phyloP scores from a whole-genome alignment of 1,139 yeast species.

The Sugiyamaella neomexicana region DNA sequence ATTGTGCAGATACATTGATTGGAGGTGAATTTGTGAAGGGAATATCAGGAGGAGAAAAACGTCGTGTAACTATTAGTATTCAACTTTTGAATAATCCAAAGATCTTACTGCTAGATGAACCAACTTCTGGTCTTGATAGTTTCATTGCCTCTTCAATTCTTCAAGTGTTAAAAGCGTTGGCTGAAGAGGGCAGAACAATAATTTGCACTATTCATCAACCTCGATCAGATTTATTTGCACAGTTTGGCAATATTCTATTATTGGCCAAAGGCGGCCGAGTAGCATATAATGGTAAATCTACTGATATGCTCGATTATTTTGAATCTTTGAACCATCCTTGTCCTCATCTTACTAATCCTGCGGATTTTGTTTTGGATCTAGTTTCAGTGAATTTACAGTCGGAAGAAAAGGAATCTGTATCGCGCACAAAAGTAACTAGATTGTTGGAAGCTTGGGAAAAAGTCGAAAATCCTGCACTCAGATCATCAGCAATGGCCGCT shows the following conservation, averaged over 20 bases:
- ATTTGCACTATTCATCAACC: conserved; percentile 87
- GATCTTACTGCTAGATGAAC: conserved; percentile 75
- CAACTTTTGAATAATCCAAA: conserved; percentile 73
- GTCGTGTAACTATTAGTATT: conserved; percentile 79
- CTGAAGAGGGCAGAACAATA: conserved; percentile 65
- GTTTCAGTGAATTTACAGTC: conserved; percentile 52
- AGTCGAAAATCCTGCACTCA: neutral
- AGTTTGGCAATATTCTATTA: conserved; percentile 66
- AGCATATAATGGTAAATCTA: conserved; percentile 54
- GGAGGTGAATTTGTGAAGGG: conserved; percentile 77
- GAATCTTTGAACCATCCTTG: conserved; percentile 50
- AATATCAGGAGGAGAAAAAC: conserved; percentile 81
- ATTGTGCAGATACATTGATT: conserved; percentile 73
- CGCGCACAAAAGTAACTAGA: conserved; percentile 38
- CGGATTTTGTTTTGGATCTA: conserved; percentile 71
- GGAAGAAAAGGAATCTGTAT: conserved; percentile 41
- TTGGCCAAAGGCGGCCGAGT: conserved; percentile 73
- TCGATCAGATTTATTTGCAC: conserved; percentile 58
- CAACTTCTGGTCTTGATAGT: conserved; percentile 85
- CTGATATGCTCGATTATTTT: conserved; percentile 49
- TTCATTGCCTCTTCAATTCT: conserved; percentile 74
- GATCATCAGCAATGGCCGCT: conserved; percentile 2
- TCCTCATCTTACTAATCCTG: conserved; percentile 63
- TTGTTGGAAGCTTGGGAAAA: conserved; percentile 37
- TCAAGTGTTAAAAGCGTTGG: conserved; percentile 57